Evolutionary conservation across 1,284 basidiomycete species (phyloP), one percentile per base, ranked within the genome.

Genomic region (Heliocybe sulcata): DNA sequence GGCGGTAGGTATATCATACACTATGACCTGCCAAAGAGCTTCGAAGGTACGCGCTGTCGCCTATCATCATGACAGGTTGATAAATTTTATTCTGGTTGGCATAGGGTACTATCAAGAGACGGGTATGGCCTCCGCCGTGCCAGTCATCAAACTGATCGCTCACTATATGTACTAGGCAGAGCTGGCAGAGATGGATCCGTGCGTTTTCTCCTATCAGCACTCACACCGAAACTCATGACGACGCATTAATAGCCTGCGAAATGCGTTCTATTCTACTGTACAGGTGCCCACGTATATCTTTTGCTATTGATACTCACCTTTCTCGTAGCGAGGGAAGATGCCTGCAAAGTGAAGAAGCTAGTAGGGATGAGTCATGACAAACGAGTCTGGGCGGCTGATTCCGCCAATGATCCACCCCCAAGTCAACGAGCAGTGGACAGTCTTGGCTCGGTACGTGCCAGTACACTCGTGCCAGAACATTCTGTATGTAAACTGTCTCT

Each of bases 81-180:
- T 19, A 14, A 45, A 16, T 48, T 20, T 25, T 2, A 2, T 22
- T 20, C 19, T 20, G 16, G 6, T 6, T 42, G 16, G 4, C 2
- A 49, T 54, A 91, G 91, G 89, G 0, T 94, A 87, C 68, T 94
- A 94, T 65, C 92, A 94, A 66, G 92, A 94, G 67, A 94, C 91
- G 53, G 90, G 90, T 79, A 55, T 53, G 63, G 49, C 38, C 45
- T n/a, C 26, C 52, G 20, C 11, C 19, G 53, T 8, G 19, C 20
- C 48, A 25, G 14, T 20, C 45, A 49, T 12, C 26, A 45, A 26
- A 9, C 16, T 52, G 10, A 52, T 25, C n/a, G 25, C n/a, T 35
- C 25, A 16, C 45, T 31, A 6, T 31, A 4, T 12, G 29, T 6
- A 8, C 51, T 56, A 84, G 86, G 88, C 31, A 77, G 91, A 56